Evolutionary conservation across 176 grass and related monocot species (phyloP).

Genomic region (Lolium rigidum): DNA sequence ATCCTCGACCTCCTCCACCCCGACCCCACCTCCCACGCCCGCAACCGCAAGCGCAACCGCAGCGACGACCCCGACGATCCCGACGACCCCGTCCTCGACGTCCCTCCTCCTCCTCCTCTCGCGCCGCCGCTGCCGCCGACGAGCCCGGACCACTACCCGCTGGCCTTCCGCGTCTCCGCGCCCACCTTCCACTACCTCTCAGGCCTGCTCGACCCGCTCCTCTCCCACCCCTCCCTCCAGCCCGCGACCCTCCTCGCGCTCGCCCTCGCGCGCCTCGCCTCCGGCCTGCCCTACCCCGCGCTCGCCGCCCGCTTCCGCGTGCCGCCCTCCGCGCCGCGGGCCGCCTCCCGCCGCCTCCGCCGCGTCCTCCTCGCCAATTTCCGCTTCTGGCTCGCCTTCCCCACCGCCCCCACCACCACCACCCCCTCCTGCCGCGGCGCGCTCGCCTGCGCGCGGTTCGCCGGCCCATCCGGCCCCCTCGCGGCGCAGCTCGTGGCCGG

Average conservation of each 20-base stretch:
- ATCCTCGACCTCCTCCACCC: conserved; percentile 43
- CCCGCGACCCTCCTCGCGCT: conserved; percentile 59
- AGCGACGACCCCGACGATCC: not conserved
- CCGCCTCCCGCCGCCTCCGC: conserved; percentile 66
- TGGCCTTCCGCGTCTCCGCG: conserved; percentile 69
- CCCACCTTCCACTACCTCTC: conserved; percentile 82
- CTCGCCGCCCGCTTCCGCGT: conserved; percentile 63
- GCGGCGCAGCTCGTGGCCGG: conserved; percentile 71
- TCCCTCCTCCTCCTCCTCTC: not conserved
- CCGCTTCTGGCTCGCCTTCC: conserved; percentile 85
- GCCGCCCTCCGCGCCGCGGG: conserved; percentile 54
- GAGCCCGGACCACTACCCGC: conserved; percentile 63
- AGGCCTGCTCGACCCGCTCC: conserved; percentile 82
- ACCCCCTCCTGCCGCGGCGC: conserved; percentile 64
- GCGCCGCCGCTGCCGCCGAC: conserved; percentile 30
- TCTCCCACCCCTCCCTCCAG: conserved; percentile 55
- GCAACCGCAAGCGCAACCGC: conserved; percentile 49
- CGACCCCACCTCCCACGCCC: not conserved
- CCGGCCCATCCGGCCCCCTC: conserved; percentile 36
- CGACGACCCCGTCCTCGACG: not conserved
- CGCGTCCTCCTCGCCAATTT: conserved; percentile 84
- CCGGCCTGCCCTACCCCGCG: conserved; percentile 56
- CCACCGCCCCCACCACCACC: conserved; percentile 28
- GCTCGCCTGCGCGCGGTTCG: conserved; percentile 66
- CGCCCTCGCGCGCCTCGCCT: conserved; percentile 67